Evolutionary conservation across 2,329 filamentous ascomycete species (phyloP).

Genomic region (Colletotrichum aenigma): DNA sequence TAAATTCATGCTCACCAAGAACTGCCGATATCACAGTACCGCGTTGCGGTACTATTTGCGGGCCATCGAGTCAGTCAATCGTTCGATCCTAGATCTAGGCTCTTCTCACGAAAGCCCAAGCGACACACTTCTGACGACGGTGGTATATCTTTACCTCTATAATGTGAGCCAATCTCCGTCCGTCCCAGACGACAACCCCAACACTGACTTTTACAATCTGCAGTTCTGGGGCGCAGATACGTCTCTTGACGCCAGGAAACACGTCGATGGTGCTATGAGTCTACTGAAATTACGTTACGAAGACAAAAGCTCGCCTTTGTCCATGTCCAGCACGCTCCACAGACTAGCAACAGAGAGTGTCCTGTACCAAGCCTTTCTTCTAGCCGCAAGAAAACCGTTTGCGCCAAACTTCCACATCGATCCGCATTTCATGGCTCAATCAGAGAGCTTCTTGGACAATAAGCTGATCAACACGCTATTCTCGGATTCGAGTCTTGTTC

Average conservation of each 20-base stretch:
- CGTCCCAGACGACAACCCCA: rapidly evolving
- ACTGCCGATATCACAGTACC: background rate
- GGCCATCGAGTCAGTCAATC: background rate
- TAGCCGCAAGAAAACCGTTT: background rate
- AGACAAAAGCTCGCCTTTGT: background rate
- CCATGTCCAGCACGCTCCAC: background rate
- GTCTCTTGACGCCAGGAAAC: background rate
- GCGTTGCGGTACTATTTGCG: background rate
- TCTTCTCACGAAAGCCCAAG: background rate
- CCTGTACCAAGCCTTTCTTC: background rate
- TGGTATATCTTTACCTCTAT: background rate
- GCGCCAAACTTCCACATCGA: background rate
- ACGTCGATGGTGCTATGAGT: background rate
- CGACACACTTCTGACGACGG: background rate
- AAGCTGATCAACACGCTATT: background rate
- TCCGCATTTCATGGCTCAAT: background rate
- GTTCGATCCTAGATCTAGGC: background rate
- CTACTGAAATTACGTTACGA: background rate
- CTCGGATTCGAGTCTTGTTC: background rate
- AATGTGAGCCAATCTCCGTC: background rate
- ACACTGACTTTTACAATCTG: background rate
- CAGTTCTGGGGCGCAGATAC: background rate
- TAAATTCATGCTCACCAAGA: background rate
- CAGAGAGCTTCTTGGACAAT: background rate
- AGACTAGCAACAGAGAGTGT: background rate